Evolutionary conservation across 345 rosid species (phyloP), one percentile per base, ranked within the genome.

Genomic region (Citrus trifoliata): DNA sequence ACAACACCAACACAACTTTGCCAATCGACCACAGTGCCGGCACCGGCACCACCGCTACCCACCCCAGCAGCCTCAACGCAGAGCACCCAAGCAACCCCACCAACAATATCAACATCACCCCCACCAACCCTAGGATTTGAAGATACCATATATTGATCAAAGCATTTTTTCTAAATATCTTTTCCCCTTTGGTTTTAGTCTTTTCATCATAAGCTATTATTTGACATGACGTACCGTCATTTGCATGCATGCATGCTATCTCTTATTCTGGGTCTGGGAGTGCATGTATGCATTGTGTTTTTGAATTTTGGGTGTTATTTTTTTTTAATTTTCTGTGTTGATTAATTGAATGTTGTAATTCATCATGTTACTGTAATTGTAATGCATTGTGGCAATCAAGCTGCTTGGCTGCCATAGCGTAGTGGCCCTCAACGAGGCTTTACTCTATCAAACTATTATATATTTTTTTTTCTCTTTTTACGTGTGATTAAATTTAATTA

Each of bases 101-200:
- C 58, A 53, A 53, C 58, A 53, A 53, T 18, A 18, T 18, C 58
- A 53, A 19, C 58, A 16, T 18, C 22, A 53, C 21, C 58, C 1
- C 68, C 37, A 65, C 19, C 70, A 25, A 66, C 40, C 69, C 60
- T 9, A 73, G 67, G 60, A 37, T 66, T 55, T 72, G 65, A 71
- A 0, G 0, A 32, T 64, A 16, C 3, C 30, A 33, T 5, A 16
- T 53, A 53, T 51, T 40, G 8, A n/a, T 56, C 24, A 16, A 65
- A 33, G 0, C 9, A 33, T 37, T 67, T 66, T 9, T 40, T 37
- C 2, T 0, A 38, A 38, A 8, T 38, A 8, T 10, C 3, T 3
- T 12, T 46, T 3, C 13, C 5, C 51, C 67, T 14, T 63, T 63
- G n/a, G 37, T 30, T 28, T 63, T 63, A 19, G 37, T 6, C 32